Percentiles rank a stretch among this genome's conserved stretches.
phyloP scores from a whole-genome alignment of 1,139 yeast genomes.

The Candida sanyaensis region DNA sequence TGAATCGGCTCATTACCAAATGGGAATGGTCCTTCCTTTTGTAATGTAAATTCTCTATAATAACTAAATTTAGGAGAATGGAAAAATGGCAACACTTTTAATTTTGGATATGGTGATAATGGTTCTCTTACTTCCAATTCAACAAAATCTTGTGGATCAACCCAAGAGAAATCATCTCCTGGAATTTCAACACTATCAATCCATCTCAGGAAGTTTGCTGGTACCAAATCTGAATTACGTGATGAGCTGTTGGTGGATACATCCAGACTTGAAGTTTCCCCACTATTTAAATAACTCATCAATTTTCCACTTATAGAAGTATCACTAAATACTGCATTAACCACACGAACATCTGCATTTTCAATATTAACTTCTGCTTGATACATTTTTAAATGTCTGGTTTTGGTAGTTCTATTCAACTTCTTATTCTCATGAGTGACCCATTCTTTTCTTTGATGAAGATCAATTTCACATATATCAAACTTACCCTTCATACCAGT shows the following conservation, averaged over 20 bases:
- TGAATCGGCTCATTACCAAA: slow-evolving; percentile 74
- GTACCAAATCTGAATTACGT: slow-evolving; percentile 8
- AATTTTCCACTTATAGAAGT: slow-evolving; percentile 49
- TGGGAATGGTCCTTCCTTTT: slow-evolving; percentile 55
- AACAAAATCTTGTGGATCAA: slow-evolving; percentile 76
- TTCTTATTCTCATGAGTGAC: slow-evolving; percentile 57
- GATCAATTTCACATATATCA: slow-evolving; percentile 66
- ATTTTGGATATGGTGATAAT: slow-evolving; percentile 52
- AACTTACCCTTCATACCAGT: slow-evolving; percentile 82
- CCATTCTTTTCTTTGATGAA: slow-evolving; percentile 81
- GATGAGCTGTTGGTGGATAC: slow-evolving; percentile 12
- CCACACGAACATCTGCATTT: slow-evolving; percentile 70
- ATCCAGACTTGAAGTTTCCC: slow-evolving; percentile 8
- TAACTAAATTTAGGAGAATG: slow-evolving; percentile 78
- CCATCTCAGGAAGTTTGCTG: slow-evolving; percentile 18
- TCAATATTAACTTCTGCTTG: slow-evolving; percentile 75
- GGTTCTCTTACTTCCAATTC: slow-evolving; percentile 64
- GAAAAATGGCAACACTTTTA: slow-evolving; percentile 64
- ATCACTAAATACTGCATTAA: slow-evolving; percentile 69
- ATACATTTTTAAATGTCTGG: slow-evolving; percentile 67
- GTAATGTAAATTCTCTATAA: slow-evolving; percentile 58
- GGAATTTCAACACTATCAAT: slow-evolving; percentile 32
- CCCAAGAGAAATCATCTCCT: slow-evolving; percentile 67
- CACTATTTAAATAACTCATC: slow-evolving; percentile 42
- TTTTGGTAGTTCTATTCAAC: slow-evolving; percentile 55